These are phyloP conservation scores for Aspergillus neoniger DNA, from an alignment of 2,329 filamentous ascomycete genomes.

Conservation along the genomic window DNA sequence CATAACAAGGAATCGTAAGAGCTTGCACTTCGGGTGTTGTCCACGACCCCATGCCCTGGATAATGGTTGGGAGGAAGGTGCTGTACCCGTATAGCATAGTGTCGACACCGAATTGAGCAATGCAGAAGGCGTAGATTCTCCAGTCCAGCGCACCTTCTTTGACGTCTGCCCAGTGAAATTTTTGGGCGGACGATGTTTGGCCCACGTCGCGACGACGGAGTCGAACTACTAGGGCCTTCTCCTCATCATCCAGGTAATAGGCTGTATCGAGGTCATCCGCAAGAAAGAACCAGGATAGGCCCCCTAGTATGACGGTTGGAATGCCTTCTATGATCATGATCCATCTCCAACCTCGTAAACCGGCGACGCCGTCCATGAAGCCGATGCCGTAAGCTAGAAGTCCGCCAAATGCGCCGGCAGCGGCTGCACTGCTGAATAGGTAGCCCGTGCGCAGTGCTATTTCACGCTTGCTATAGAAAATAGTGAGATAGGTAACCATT, in stretches of 20 bases:
- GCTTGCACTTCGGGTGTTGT: slow-evolving; percentile 68
- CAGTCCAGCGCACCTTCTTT: slow-evolving; percentile 69
- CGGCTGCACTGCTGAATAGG: slow-evolving; percentile 64
- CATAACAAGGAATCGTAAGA: slow-evolving; percentile 77
- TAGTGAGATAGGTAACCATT: slow-evolving; percentile 67
- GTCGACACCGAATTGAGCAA: slow-evolving; percentile 71
- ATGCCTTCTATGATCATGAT: slow-evolving; percentile 65
- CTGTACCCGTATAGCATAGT: slow-evolving; percentile 78
- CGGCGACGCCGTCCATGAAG: slow-evolving; percentile 67
- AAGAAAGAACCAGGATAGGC: slow-evolving; percentile 59
- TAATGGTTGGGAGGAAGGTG: slow-evolving; percentile 78
- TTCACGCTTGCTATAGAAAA: slow-evolving; percentile 75
- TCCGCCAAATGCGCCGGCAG: slow-evolving; percentile 72
- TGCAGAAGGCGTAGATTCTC: slow-evolving; percentile 72
- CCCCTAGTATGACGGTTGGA: slow-evolving; percentile 57
- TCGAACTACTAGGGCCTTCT: slow-evolving; percentile 59
- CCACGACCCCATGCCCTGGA: slow-evolving; percentile 67
- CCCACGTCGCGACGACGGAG: slow-evolving; percentile 55
- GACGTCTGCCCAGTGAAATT: slow-evolving; percentile 65
- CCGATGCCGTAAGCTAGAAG: slow-evolving; percentile 73
- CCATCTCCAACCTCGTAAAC: slow-evolving; percentile 70
- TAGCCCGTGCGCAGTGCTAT: slow-evolving; percentile 72
- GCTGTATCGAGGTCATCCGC: slow-evolving; percentile 68
- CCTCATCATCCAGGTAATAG: slow-evolving; percentile 60
- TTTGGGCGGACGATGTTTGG: slow-evolving; percentile 51